A percentile compares a stretch with the other conserved stretches of the same genome.
These are phyloP conservation scores for Luffa aegyptiaca DNA, from an alignment of 306 rosid species.

Conservation along the genomic window DNA sequence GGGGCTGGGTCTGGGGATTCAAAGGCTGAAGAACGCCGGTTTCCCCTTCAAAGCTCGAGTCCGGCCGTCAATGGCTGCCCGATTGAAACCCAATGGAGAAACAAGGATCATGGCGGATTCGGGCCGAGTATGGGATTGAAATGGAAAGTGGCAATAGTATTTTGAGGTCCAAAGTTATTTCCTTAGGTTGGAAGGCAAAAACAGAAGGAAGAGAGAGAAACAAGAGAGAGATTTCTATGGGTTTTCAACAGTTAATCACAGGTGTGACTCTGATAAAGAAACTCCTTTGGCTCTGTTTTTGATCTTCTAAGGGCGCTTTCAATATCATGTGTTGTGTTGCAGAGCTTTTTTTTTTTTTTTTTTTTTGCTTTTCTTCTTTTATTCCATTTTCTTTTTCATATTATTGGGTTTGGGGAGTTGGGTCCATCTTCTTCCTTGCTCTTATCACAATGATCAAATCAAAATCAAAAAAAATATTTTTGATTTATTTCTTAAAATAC, in stretches of 20 bases:
- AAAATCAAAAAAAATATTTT: background rate
- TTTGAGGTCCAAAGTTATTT: background rate
- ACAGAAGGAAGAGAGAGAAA: background rate
- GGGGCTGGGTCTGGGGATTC: background rate
- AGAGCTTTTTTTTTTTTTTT: background rate
- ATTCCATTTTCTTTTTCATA: background rate
- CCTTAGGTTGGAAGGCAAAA: conserved; percentile 5
- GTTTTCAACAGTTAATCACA: background rate
- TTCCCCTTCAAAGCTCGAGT: background rate
- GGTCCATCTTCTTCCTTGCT: background rate
- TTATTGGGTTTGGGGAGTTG: background rate
- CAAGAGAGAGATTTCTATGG: background rate
- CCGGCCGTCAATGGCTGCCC: background rate
- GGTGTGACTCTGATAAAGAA: background rate
- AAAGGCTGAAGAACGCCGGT: background rate
- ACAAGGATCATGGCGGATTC: background rate
- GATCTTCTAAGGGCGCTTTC: conserved; percentile 1
- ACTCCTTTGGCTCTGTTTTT: background rate
- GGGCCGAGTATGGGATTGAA: background rate
- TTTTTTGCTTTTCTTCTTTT: too few species aligned
- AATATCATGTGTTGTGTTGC: conserved; percentile 6
- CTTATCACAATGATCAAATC: conserved; percentile 4
- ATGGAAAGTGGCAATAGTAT: conserved; percentile 3
- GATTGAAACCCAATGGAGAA: conserved; percentile 6
- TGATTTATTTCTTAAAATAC: background rate